phyloP scores from a whole-genome alignment of 257 asterid species.

The Prunella vulgaris region DNA sequence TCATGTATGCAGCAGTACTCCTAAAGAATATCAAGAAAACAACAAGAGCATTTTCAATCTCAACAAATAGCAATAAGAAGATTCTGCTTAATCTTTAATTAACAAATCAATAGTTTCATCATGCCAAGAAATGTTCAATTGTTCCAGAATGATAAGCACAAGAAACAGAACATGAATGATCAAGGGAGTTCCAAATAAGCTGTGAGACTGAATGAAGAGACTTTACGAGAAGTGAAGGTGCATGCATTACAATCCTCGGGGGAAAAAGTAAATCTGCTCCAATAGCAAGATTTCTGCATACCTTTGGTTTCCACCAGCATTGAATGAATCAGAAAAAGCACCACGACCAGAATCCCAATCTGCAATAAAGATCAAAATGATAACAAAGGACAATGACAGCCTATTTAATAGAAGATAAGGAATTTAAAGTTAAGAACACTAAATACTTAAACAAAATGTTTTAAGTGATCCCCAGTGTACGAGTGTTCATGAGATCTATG shows the following conservation, averaged over 20 bases:
- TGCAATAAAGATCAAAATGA: constrained; percentile 23
- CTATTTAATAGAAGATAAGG: not conserved
- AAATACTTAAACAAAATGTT: not conserved
- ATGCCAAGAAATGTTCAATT: not conserved
- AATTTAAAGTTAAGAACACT: not conserved
- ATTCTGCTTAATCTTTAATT: not conserved
- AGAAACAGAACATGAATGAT: constrained; percentile 2
- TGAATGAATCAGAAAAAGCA: constrained; percentile 55
- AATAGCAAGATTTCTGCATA: constrained; percentile 19
- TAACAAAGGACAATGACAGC: not conserved
- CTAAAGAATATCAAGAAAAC: not conserved
- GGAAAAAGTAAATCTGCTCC: constrained; percentile 2
- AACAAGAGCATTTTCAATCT: not conserved
- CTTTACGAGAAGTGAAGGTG: not conserved
- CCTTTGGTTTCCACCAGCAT: constrained; percentile 66
- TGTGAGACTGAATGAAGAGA: constrained; percentile 3
- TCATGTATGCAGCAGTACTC: not conserved
- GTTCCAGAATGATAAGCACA: constrained; percentile 1
- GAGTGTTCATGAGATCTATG: not conserved
- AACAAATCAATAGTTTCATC: constrained; percentile 3
- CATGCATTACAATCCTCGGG: constrained; percentile 7
- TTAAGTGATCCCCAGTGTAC: not conserved
- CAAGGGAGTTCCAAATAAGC: constrained; percentile 1
- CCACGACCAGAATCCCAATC: constrained; percentile 89
- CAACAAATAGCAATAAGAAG: not conserved